Base-by-base conservation (phyloP, 2,329 filamentous ascomycete genomes). In the Aureobasidium vineae region DNA sequence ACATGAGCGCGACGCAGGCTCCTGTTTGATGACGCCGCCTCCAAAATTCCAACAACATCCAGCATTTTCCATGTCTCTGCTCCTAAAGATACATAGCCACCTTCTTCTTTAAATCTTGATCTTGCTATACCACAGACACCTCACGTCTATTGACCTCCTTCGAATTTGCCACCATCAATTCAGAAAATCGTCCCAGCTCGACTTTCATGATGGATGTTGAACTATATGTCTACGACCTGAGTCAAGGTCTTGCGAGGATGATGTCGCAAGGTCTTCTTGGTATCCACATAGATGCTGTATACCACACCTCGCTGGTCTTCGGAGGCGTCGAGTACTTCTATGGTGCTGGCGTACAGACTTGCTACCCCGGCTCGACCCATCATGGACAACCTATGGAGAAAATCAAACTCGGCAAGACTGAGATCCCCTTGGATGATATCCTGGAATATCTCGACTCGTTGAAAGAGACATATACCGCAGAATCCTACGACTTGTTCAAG, bases 241-340 rank as follows among this genome's bases (percentile, higher is more conserved):
- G 80, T 10, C 74, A 78, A 67, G 76, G 76, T 50, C 72, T 76
- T 74, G 74, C 74, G 28, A 67, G 72, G 49, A 68, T 85, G 79
- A 84, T 87, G 75, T 87, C 84, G 15, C 76, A 75, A 59, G 79
- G 84, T 56, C 80, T 90, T 53, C 83, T 89, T 5, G 88, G 88
- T 1, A 85, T 83, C 1, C 86, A 89, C 63, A 91, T 97, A 59
- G 94, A 98, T 77, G 95, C 95, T 64, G 87, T 99, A 63, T 98
- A 98, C 72, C 95, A 99, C 77, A 98, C 95, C 0, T 91, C 93
- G 0, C 88, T 99, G 64, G 89, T 97, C 49, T 82, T 98, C 45
- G 85, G 88, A 63, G 88, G 88, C n/a, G 84, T 89, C 60, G 95
- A 99, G 78, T 97, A 96, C 77, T 87, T 94, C 72, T 98, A 93